Evolutionary conservation across 129 eudicot species (phyloP), one percentile per base, ranked within the genome.

Genomic region (Artemisia annua): DNA sequence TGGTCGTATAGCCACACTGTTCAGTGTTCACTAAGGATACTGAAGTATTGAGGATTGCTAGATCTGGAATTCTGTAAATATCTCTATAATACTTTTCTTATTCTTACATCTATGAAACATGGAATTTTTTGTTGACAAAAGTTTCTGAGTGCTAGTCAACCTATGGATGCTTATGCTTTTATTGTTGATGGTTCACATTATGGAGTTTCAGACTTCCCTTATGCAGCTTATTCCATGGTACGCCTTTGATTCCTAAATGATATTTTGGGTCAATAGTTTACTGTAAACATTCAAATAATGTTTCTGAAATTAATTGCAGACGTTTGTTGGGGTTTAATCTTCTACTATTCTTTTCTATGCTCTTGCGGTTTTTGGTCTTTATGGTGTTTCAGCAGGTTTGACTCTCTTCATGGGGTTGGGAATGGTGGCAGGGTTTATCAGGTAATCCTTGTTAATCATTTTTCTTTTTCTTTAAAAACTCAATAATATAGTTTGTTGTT

Each of bases 181-280:
- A 86, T 94, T n/a, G 85, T 86, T 63, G 98, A 94, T 71, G 98
- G 98, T 65, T 88, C 90, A 70, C 96, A 94, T 71, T 90, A 84
- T 55, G 97, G 98, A 56, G 96, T 86, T 68, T 90, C 97, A 48
- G 98, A 94, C 71, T 94, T 94, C 71, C 87, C 85, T 17, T 94
- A 90, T 72, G 96, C 98, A 28, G 97, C 98, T 57, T 63, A 68
- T 74, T 90, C 98, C 46, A 90, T 90, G 98, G 97, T 94, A 84
- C 19, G 67, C 49, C 14, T 76, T 50, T 58, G 7, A 43, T 71
- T 19, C 18, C 3, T 17, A 54, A 63, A 60, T 63, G 39, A 51
- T 35, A 50, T 19, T 19, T 2, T 20, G 4, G 8, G 3, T n/a
- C 7, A 32, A 54, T 20, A 59, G 5, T 49, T 12, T 67, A 43